A percentile compares a stretch with the other conserved stretches of the same genome.
These are phyloP conservation scores for Ogataea haglerorum DNA, from an alignment of 805 yeast genomes.

Conservation along the genomic window DNA sequence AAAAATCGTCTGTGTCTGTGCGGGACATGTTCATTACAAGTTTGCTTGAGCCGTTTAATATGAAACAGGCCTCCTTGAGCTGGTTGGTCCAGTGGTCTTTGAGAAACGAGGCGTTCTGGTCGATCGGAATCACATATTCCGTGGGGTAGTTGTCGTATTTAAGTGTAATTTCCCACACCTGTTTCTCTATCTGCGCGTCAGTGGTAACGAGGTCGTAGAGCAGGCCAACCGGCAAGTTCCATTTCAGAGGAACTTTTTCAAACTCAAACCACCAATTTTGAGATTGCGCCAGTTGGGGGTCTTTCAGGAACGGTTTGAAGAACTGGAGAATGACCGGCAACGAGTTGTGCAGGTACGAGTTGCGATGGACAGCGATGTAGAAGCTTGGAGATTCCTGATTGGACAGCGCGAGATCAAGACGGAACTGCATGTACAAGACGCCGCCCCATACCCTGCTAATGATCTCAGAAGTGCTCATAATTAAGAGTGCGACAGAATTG, in stretches of 20 bases:
- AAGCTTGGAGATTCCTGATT: slow-evolving; percentile 24
- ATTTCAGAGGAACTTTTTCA: slow-evolving; percentile 60
- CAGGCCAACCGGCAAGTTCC: slow-evolving; percentile 78
- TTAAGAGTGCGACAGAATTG: neutral
- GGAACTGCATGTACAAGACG: slow-evolving; percentile 41
- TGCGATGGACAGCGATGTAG: slow-evolving; percentile 35
- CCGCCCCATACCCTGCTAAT: slow-evolving; percentile 50
- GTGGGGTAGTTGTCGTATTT: slow-evolving; percentile 42
- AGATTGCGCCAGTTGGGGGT: slow-evolving; percentile 17
- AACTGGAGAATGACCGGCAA: slow-evolving; percentile 36
- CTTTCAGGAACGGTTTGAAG: slow-evolving; percentile 33
- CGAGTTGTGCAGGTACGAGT: slow-evolving; percentile 49
- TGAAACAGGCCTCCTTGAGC: slow-evolving; percentile 76
- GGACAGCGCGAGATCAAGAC: slow-evolving; percentile 19
- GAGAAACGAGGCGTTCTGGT: slow-evolving; percentile 26
- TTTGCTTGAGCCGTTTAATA: slow-evolving; percentile 74
- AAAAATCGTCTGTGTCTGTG: slow-evolving; percentile 52
- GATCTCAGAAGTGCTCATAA: slow-evolving; percentile 31
- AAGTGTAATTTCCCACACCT: slow-evolving; percentile 45
- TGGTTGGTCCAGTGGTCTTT: slow-evolving; percentile 67
- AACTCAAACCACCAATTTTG: slow-evolving; percentile 62
- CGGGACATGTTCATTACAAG: slow-evolving; percentile 75
- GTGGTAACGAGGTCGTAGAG: slow-evolving; percentile 44
- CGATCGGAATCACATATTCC: slow-evolving; percentile 41
- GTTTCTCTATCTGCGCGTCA: slow-evolving; percentile 9